Conservation (phyloP, 2,329 filamentous ascomycete species). For the Xylaria sp. region DNA sequence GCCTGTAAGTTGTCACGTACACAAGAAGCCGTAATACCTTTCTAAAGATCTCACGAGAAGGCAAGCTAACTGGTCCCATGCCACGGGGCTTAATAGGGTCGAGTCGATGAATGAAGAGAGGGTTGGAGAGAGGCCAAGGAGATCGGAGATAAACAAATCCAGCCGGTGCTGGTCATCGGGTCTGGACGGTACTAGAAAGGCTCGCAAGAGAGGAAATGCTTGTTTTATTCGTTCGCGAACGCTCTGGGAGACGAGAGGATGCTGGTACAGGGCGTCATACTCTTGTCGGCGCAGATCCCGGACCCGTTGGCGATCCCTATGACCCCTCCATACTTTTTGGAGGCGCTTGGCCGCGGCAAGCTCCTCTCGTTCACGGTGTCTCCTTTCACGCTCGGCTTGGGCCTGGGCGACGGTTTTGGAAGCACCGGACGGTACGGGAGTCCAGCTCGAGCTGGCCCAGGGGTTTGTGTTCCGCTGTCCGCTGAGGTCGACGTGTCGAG, state of each 20-base stretch:
- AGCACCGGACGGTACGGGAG: conserved; percentile 68
- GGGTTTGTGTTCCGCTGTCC: conserved; percentile 80
- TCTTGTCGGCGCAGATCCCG: conserved; percentile 61
- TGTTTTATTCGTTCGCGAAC: conserved; percentile 43
- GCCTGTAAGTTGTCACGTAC: neutral
- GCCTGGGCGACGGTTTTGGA: conserved; percentile 85
- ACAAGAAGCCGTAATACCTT: conserved; percentile 38
- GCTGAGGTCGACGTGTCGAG: conserved; percentile 92
- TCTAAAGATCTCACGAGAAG: conserved; percentile 47
- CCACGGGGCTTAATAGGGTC: conserved; percentile 34
- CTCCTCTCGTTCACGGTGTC: conserved; percentile 83
- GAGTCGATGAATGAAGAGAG: conserved; percentile 24
- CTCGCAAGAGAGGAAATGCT: conserved; percentile 60
- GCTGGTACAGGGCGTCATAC: conserved; percentile 32
- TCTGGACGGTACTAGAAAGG: conserved; percentile 58
- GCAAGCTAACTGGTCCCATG: conserved; percentile 44
- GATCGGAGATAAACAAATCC: conserved; percentile 57
- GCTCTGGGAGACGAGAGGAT: conserved; percentile 48
- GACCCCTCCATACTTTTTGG: conserved; percentile 85
- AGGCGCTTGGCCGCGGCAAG: conserved; percentile 78
- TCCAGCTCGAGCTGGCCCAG: conserved; percentile 73
- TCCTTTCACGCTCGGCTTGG: conserved; percentile 82
- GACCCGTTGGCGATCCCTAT: conserved; percentile 69
- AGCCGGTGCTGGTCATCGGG: conserved; percentile 62
- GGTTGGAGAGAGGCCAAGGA: conserved; percentile 40